These are phyloP conservation scores for Pseudonectria buxi DNA, from an alignment of 2,329 filamentous ascomycete genomes.

Conservation along the genomic window DNA sequence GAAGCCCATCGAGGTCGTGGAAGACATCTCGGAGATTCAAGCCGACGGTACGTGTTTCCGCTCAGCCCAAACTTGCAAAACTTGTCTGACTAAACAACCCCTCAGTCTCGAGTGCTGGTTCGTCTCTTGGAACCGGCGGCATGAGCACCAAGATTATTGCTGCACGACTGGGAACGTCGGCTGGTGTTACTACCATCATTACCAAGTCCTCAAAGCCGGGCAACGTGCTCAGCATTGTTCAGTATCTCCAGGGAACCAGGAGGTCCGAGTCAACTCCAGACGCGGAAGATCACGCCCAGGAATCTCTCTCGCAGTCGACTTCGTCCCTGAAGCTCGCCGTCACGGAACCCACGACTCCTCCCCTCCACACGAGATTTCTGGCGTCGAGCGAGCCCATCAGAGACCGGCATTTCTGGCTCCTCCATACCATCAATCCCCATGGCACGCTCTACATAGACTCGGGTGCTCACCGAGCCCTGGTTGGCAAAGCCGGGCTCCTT, in stretches of 20 bases:
- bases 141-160: conserved; percentile 98
- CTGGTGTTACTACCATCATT: conserved; percentile 92
- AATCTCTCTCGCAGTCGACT: conserved; percentile 33
- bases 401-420: conserved; percentile 94
- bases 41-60: conserved; percentile 58
- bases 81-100: conserved; percentile 3
- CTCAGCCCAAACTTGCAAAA: neutral
- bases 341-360: conserved; percentile 35
- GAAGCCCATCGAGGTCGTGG: conserved; percentile 82
- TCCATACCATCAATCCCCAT: conserved; percentile 84
- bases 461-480: conserved; percentile 76
- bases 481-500: conserved; percentile 78
- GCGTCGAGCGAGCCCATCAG: conserved; percentile 78
- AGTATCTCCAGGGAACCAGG: conserved; percentile 40
- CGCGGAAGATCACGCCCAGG: conserved; percentile 25
- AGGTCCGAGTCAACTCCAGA: conserved; percentile 12
- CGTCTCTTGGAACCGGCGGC: conserved; percentile 82
- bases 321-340: conserved; percentile 34
- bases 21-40: conserved; percentile 74
- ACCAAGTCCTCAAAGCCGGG: conserved; percentile 89
- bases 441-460: conserved; percentile 88
- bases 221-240: conserved; percentile 82
- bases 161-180: conserved; percentile 83
- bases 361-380: conserved; percentile 88
- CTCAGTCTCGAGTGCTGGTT: conserved; percentile 79